Evolutionary conservation across 108 stramenopile genomes (phyloP), one percentile per base, ranked within the genome.

Genomic region (Tribonema minus): DNA sequence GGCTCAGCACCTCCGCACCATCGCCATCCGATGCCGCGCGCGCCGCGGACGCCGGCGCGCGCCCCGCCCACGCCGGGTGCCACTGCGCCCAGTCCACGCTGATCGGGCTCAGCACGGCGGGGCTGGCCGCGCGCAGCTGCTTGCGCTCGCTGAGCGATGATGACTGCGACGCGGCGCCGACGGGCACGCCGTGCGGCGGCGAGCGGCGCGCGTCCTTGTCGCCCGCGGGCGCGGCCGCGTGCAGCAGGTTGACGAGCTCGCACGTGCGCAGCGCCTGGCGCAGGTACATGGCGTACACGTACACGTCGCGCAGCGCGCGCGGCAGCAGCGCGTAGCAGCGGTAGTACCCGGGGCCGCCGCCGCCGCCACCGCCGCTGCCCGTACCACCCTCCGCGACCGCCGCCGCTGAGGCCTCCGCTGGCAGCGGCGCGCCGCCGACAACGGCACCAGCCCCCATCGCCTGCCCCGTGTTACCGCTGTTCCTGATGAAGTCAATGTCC

Each of bases 181-280:
- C 46, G 9, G 46, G 15, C 20, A 20, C 46, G 46, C 46, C 20
- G 46, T 54, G 20, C 46, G 9, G 46, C 20, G 46, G 46, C 9
- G 46, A 54, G 15, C 46, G 46, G 15, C 46, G 9, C 46, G 9
- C 15, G 15, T 54, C 46, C 46, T 54, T 54, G 15, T 54, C 46
- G 46, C 46, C 20, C 46, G 9, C 15, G 20, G 46, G 46, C 27
- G 72, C 31, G 29, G 72, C 72, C 31, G 31, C 54, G 62, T 73
- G 72, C 15, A 73, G 72, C 36, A 73, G 28, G n/a, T 73, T 62
- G 40, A 73, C 58, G 37, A 73, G 72, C 2, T 64, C 72, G 41
- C 62, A 60, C n/a, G 62, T 61, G 61, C 61, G 61, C 72, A 72
- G 37, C 36, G 61, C 72, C 23, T 64, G 31, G 2, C 72, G 72